These are phyloP conservation scores for Ophiosphaerella korrae DNA, from an alignment of 2,329 filamentous ascomycete genomes.

Conservation along the genomic window DNA sequence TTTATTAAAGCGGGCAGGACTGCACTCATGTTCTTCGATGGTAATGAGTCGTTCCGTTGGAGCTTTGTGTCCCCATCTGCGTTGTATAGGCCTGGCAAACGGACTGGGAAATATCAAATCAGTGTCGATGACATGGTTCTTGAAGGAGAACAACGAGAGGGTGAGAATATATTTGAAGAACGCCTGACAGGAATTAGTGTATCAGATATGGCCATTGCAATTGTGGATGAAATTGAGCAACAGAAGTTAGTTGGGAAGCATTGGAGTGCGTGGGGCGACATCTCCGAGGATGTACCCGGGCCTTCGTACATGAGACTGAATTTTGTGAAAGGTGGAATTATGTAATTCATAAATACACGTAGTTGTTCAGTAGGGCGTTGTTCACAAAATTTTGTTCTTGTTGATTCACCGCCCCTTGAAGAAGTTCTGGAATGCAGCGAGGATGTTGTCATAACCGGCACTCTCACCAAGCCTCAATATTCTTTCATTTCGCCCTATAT, in stretches of 20 bases:
- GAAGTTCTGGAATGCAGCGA: constrained; percentile 35
- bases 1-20: constrained; percentile 43
- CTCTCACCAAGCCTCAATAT: constrained; percentile 34
- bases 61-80: constrained; percentile 41
- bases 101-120: constrained; percentile 41
- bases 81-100: constrained; percentile 39
- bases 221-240: constrained; percentile 41
- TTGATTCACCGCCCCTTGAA: constrained; percentile 22
- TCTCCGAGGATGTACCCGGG: constrained; percentile 33
- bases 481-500: constrained; percentile 30
- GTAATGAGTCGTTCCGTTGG: constrained; percentile 41
- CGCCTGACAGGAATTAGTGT: constrained; percentile 41
- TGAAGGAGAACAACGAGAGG: constrained; percentile 26
- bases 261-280: constrained; percentile 40
- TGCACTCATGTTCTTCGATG: constrained; percentile 46
- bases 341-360: neutral
- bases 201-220: constrained; percentile 42
- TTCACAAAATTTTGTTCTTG: neutral
- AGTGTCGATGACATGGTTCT: constrained; percentile 41
- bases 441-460: constrained; percentile 31
- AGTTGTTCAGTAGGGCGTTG: neutral
- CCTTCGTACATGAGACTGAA: constrained; percentile 32
- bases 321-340: constrained; percentile 22
- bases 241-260: constrained; percentile 35
- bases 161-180: constrained; percentile 34